Conservation (phyloP, 371 early-diverging fungal genomes). For the Rhizoclosmatium hyalinum region DNA sequence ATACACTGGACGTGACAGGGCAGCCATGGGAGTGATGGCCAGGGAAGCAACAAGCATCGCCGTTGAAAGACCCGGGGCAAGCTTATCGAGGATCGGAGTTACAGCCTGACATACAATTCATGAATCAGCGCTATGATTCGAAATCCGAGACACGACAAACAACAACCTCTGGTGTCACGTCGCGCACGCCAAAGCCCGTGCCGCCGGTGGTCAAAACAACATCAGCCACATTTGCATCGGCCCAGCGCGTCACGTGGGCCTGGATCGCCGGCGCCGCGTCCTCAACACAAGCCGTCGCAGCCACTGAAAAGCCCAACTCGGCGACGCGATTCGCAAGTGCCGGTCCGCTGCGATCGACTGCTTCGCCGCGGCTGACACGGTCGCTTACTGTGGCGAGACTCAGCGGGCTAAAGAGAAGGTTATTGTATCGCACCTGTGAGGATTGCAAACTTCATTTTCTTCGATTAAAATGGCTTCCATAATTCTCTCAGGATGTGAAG, state of each 20-base stretch:
- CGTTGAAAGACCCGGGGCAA: slow-evolving; percentile 77
- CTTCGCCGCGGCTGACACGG: slow-evolving; percentile 45
- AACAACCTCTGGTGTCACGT: slow-evolving; percentile 84
- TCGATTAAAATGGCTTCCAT: background rate
- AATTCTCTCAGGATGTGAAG: slow-evolving; percentile 20
- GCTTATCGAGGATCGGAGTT: slow-evolving; percentile 69
- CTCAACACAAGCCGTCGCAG: slow-evolving; percentile 30
- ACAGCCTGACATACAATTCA: slow-evolving; percentile 59
- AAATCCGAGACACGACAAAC: background rate
- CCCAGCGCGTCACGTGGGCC: slow-evolving; percentile 31
- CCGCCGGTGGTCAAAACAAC: slow-evolving; percentile 90
- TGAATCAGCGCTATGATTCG: background rate
- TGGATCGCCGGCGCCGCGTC: slow-evolving; percentile 48
- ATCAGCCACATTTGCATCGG: slow-evolving; percentile 48
- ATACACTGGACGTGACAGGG: slow-evolving; percentile 80
- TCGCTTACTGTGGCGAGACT: slow-evolving; percentile 48
- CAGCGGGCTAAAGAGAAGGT: background rate
- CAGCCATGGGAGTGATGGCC: slow-evolving; percentile 84
- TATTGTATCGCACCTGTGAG: slow-evolving; percentile 16
- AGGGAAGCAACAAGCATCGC: slow-evolving; percentile 76
- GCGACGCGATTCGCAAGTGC: slow-evolving; percentile 34
- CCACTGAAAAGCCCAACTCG: slow-evolving; percentile 20
- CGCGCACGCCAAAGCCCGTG: slow-evolving; percentile 88
- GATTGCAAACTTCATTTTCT: slow-evolving; percentile 15
- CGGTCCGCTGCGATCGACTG: slow-evolving; percentile 50